Evolutionary conservation across 2,329 filamentous ascomycete species (phyloP).

Genomic region (Penicillium sp.): DNA sequence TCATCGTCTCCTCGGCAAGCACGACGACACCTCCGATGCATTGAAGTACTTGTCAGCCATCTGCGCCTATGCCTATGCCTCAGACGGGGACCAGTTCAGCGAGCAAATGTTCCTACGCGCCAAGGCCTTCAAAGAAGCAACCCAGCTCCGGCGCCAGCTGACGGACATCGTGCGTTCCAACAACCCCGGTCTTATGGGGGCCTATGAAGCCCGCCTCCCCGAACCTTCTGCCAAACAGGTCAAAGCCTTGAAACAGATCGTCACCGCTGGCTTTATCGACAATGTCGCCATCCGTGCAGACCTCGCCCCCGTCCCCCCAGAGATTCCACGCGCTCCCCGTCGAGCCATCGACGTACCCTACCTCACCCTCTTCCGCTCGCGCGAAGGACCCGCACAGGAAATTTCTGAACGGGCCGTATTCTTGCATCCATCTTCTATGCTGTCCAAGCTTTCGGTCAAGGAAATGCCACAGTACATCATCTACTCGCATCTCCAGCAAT

Average conservation of each 20-base stretch:
- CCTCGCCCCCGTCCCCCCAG: constrained; percentile 66
- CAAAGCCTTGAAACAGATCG: constrained; percentile 80
- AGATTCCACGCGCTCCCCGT: constrained; percentile 61
- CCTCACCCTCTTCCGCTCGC: constrained; percentile 70
- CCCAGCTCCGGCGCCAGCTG: constrained; percentile 76
- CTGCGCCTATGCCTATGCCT: constrained; percentile 75
- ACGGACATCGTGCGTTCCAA: constrained; percentile 72
- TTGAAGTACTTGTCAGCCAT: constrained; percentile 86
- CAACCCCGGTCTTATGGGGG: constrained; percentile 48
- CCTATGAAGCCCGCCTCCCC: constrained; percentile 49
- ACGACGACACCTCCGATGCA: constrained; percentile 79
- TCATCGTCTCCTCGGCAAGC: constrained; percentile 69
- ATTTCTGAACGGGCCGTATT: constrained; percentile 65
- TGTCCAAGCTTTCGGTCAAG: constrained; percentile 61
- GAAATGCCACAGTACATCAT: constrained; percentile 84
- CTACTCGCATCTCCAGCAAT: constrained; percentile 77
- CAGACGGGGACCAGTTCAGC: constrained; percentile 64
- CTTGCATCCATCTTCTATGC: constrained; percentile 76
- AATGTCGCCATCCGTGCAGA: constrained; percentile 90
- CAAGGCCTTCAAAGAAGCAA: constrained; percentile 81
- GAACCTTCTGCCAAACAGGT: constrained; percentile 62
- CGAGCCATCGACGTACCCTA: constrained; percentile 93
- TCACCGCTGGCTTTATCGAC: constrained; percentile 87
- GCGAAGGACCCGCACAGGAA: constrained; percentile 41
- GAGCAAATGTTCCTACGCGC: constrained; percentile 74